A percentile compares a stretch with the other conserved stretches of the same genome.
These are phyloP conservation scores for Thermomucor indicae-seudaticae DNA, from an alignment of 371 early-diverging fungal species.

Conservation along the genomic window DNA sequence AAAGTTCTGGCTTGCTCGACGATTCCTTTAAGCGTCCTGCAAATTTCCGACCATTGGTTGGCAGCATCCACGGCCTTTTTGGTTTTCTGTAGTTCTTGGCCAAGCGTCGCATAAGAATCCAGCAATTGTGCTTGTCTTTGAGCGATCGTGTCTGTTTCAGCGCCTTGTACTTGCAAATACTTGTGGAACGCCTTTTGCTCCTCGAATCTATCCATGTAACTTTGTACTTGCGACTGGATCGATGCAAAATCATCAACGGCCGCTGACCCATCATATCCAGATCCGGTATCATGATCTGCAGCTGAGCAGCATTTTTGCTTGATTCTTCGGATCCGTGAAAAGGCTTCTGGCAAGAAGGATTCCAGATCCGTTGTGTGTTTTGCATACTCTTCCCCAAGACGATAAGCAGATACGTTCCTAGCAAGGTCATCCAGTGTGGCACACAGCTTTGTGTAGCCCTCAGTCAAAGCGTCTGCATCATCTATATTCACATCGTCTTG, in stretches of 20 bases:
- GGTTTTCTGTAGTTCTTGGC: neutral
- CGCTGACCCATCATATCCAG: neutral
- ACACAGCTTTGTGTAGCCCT: too few species aligned
- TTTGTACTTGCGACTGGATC: neutral
- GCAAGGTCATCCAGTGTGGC: conserved; percentile 9
- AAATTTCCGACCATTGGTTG: conserved; percentile 8
- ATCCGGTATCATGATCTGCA: too few species aligned
- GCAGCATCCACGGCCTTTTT: neutral
- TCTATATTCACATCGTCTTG: conserved; percentile 4
- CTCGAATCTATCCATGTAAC: conserved; percentile 1
- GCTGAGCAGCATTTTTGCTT: too few species aligned
- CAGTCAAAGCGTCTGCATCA: too few species aligned
- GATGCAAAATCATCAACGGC: neutral
- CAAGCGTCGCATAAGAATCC: neutral
- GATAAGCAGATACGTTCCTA: conserved; percentile 1
- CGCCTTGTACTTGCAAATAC: conserved; percentile 5
- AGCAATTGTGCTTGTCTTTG: neutral
- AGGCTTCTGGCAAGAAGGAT: neutral
- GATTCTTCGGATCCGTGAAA: neutral
- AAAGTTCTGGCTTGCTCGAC: too few species aligned
- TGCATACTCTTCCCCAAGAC: conserved; percentile 1
- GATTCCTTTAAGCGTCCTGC: too few species aligned
- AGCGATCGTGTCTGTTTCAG: neutral
- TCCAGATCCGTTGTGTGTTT: neutral
- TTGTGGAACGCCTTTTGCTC: conserved; percentile 7